Conservation (phyloP, 495 filamentous ascomycete species). For the Penicillium pancosmium region DNA sequence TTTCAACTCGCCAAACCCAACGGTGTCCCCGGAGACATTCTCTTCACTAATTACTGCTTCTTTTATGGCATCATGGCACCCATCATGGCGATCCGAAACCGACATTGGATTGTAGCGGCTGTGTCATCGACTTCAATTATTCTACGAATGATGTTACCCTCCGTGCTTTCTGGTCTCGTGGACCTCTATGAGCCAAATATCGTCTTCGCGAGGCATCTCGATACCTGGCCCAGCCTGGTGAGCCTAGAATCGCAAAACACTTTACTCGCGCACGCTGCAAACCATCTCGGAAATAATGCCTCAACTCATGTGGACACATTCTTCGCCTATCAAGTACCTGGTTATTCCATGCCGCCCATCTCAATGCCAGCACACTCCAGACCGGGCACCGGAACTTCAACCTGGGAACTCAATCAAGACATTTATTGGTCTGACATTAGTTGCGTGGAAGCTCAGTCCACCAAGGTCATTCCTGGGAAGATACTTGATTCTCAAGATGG, state of each 20-base stretch:
- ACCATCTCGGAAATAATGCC: neutral
- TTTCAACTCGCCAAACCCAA: slow-evolving; percentile 29
- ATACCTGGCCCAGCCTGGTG: slow-evolving; percentile 29
- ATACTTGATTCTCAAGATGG: neutral
- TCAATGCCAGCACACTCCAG: slow-evolving; percentile 13
- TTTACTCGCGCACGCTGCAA: slow-evolving; percentile 14
- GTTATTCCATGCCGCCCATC: slow-evolving; percentile 20
- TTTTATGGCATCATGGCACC: slow-evolving; percentile 22
- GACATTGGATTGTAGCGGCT: slow-evolving; percentile 28
- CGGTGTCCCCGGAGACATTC: slow-evolving; percentile 20
- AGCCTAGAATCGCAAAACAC: slow-evolving; percentile 18
- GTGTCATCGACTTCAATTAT: slow-evolving; percentile 23
- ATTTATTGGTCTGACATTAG: slow-evolving; percentile 29
- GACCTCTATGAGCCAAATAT: slow-evolving; percentile 9
- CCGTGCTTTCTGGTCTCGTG: slow-evolving; percentile 26
- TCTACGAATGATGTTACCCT: slow-evolving; percentile 21
- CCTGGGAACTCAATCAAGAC: slow-evolving; percentile 22
- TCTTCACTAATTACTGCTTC: slow-evolving; percentile 34
- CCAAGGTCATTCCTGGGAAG: neutral
- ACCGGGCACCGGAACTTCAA: slow-evolving; percentile 1
- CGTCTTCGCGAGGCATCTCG: slow-evolving; percentile 9
- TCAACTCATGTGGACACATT: slow-evolving; percentile 5
- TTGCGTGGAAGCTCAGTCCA: slow-evolving; percentile 10
- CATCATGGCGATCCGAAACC: slow-evolving; percentile 21
- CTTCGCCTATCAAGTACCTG: slow-evolving; percentile 10